Conservation (phyloP, 441 rosid genomes). For the Arabidopsis lyrata region DNA sequence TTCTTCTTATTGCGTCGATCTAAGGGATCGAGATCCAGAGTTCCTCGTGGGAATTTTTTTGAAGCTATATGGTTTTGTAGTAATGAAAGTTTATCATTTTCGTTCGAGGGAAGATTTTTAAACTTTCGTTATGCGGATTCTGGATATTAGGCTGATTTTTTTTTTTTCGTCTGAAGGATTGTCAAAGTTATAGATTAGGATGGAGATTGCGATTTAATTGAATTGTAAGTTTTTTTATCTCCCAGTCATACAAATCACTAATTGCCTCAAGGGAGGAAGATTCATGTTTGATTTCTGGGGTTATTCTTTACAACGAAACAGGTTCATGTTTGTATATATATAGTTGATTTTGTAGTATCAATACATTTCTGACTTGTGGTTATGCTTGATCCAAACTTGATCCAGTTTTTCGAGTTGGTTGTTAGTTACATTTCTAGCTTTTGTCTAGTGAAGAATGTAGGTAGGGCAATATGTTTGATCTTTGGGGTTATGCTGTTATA, state of each 20-base stretch:
- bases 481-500: conserved; percentile 4
- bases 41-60: background rate
- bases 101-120: background rate
- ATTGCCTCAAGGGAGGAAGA: background rate
- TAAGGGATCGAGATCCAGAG: conserved; percentile 15
- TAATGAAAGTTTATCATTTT: background rate
- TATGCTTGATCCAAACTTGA: background rate
- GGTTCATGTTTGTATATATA: background rate
- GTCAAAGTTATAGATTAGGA: background rate
- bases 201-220: background rate
- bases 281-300: conserved; percentile 8
- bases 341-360: background rate
- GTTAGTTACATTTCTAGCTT: background rate
- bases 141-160: too few relatives aligned
- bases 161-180: background rate
- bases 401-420: background rate
- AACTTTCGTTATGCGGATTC: too few relatives aligned
- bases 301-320: background rate
- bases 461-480: conserved; percentile 10
- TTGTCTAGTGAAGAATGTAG: background rate
- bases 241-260: background rate
- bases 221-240: background rate
- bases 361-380: conserved; percentile 8
- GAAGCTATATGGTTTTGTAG: too few relatives aligned
- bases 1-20: conserved; percentile 23